phyloP scores from a whole-genome alignment of 2,329 filamentous ascomycete genomes.

The Stagonosporopsis rhizophila region DNA sequence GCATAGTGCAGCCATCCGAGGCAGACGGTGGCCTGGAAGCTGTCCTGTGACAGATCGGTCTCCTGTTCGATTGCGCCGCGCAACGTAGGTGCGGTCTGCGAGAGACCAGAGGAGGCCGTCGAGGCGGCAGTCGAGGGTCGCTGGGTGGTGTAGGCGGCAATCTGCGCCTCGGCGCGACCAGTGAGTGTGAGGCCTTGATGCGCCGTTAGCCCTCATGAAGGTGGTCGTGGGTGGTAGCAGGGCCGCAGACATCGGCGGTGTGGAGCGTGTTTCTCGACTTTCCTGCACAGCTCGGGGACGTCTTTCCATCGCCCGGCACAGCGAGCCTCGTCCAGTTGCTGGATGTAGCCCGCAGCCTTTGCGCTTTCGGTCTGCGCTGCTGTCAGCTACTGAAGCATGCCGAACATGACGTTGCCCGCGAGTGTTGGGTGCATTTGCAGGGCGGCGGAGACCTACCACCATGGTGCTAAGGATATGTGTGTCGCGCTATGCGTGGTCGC shows the following conservation, averaged over 20 bases:
- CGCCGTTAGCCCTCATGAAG: slow-evolving; percentile 26
- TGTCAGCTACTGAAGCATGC: slow-evolving; percentile 35
- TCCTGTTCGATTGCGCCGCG: slow-evolving; percentile 51
- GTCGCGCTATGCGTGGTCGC: slow-evolving; percentile 34
- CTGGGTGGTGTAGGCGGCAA: slow-evolving; percentile 52
- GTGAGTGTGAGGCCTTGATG: slow-evolving; percentile 55
- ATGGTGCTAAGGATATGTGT: slow-evolving; percentile 42
- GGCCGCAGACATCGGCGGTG: slow-evolving; percentile 75
- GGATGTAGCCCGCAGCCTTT: slow-evolving; percentile 84
- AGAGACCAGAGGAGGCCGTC: slow-evolving; percentile 37
- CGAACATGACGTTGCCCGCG: slow-evolving; percentile 43
- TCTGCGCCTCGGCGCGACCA: slow-evolving; percentile 55
- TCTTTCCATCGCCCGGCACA: slow-evolving; percentile 88
- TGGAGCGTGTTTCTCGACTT: slow-evolving; percentile 92
- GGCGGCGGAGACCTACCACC: slow-evolving; percentile 42
- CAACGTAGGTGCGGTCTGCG: slow-evolving; percentile 51
- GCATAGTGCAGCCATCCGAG: slow-evolving; percentile 86
- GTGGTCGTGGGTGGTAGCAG: slow-evolving; percentile 17
- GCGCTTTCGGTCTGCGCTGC: slow-evolving; percentile 60
- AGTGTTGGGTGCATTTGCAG: slow-evolving; percentile 1
- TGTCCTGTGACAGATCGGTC: slow-evolving; percentile 58
- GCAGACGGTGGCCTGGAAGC: slow-evolving; percentile 81
- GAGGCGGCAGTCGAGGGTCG: slow-evolving; percentile 53
- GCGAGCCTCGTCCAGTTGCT: slow-evolving; percentile 82
- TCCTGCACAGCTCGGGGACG: slow-evolving; percentile 87